Evolutionary conservation across 2,329 filamentous ascomycete species (phyloP).

Genomic region (Pyrenophora teres): DNA sequence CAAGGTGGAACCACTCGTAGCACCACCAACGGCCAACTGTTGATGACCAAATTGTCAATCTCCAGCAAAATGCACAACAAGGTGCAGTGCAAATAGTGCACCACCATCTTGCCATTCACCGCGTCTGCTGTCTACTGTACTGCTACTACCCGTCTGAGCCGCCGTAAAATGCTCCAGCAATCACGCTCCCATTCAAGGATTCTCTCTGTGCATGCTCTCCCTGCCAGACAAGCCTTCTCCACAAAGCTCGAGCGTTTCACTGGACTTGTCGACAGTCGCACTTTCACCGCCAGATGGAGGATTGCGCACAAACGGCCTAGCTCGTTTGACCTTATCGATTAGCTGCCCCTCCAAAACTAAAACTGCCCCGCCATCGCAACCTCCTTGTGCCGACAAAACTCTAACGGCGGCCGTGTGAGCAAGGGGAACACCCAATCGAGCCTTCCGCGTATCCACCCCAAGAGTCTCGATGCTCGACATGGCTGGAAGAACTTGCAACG

Average conservation of each 20-base stretch:
- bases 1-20: constrained; percentile 18
- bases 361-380: constrained; percentile 11
- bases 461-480: constrained; percentile 2
- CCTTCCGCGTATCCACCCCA: background rate
- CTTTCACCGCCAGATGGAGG: constrained; percentile 22
- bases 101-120: background rate
- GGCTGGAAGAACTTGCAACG: constrained; percentile 21
- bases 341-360: constrained; percentile 9
- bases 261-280: constrained; percentile 15
- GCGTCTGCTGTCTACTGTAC: background rate
- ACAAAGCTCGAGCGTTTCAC: constrained; percentile 22
- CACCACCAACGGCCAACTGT: constrained; percentile 15
- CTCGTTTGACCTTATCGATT: constrained; percentile 16
- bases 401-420: constrained; percentile 13
- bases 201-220: constrained; percentile 11
- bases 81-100: constrained; percentile 8
- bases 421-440: constrained; percentile 11
- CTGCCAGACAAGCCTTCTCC: constrained; percentile 17
- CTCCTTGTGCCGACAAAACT: constrained; percentile 10
- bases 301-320: background rate
- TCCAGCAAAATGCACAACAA: constrained; percentile 5
- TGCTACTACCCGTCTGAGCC: background rate
- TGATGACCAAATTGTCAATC: constrained; percentile 13
- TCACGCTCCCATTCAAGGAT: constrained; percentile 11
- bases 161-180: constrained; percentile 3